Base-by-base conservation (phyloP, 2,329 filamentous ascomycete genomes). In the Whalleya microplaca region DNA sequence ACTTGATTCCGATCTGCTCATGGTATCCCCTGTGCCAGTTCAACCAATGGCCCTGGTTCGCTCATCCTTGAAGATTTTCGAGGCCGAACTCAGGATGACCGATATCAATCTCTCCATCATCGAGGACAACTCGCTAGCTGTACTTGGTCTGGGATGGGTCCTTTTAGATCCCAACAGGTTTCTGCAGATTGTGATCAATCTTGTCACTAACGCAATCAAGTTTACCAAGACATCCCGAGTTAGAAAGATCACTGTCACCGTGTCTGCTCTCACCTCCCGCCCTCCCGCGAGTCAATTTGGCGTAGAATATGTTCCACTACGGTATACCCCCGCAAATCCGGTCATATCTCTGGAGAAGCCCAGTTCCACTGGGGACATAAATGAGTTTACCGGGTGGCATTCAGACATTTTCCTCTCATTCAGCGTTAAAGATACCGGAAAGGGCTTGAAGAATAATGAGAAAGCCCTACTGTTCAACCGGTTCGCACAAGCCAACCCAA, bases 161-260 rank as follows among this genome's bases (percentile, higher is more conserved):
- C 74, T 80, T 32, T 73, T 92, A 23, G 91, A 94, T 69, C 87
- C 90, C 0, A 89, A 87, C 16, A 82, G 90, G 21, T 85, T 94
- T 48, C 82, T 90, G 49, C 90, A 94, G 71, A 88, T 93, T 0
- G 77, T 93, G 2, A 92, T 94, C 70, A 94, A 94, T 65, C 79
- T 94, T 1, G 83, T 90, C 8, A 91, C 89, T 7, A 94, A 94
- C 66, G 89, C 90, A 0, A 87, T 94, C 71, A 94, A 94, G 66
- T 94, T 93, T 68, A 94, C 91, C 1, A 85, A 85, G 37, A 80
- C 80, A 0, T 84, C 87, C 18, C 78, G 79, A 16, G 82, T 77
- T 12, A 81, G 86, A 7, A 83, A 84, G 42, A 80, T 85, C 32
- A 74, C 73, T 1, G 75, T 84, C 2, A 73, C 71, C 29, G 71